Base-by-base conservation (phyloP, 23 red algal genomes). In the Chondrus crispus region DNA sequence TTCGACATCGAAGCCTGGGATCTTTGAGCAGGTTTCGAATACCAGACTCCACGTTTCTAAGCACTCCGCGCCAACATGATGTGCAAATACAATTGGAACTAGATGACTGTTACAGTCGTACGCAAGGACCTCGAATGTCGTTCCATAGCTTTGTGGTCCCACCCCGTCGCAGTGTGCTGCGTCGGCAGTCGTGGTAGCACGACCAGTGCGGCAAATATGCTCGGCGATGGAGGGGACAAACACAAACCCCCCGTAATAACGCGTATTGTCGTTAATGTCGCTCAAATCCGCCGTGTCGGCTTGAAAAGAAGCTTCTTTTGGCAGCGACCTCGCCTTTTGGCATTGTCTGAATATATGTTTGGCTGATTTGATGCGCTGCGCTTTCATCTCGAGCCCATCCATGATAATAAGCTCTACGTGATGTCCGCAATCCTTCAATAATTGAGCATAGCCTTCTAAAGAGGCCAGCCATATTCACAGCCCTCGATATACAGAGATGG, bases 81-180 rank as follows among this genome's bases (percentile, higher is more conserved):
- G 71, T 20, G 71, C 71, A 37, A 77, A 77, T 1, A 22, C 37
- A 24, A 77, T 35, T 35, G 71, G 1, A 42, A 48, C 0, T n/a
- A 77, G 37, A 37, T 77, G 71, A 48, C 43, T 46, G 71, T 77
- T 77, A 22, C 29, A 39, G 71, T 46, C 38, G 38, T 77, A 77
- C 26, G 26, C 71, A 10, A 2, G 10, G 37, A 46, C 2, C 71
- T 77, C 71, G 43, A 77, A 77, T 26, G 36, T 60, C 41, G 53
- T 86, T 43, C 82, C 52, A 42, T 86, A 86, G 49, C 5, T 69
- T 32, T 86, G 82, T 42, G 32, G 8, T 18, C 58, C 82, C 8
- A 86, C 19, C 46, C 82, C 42, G 3, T 86, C 22, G 53, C 39
- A 86, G 13, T 86, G 37, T 13, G 63, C 82, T 42, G 82, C 82